Percentiles rank a stretch among this genome's conserved stretches.
These are phyloP conservation scores for Fusarium torreyae DNA, from an alignment of 2,329 filamentous ascomycete species.

Conservation along the genomic window DNA sequence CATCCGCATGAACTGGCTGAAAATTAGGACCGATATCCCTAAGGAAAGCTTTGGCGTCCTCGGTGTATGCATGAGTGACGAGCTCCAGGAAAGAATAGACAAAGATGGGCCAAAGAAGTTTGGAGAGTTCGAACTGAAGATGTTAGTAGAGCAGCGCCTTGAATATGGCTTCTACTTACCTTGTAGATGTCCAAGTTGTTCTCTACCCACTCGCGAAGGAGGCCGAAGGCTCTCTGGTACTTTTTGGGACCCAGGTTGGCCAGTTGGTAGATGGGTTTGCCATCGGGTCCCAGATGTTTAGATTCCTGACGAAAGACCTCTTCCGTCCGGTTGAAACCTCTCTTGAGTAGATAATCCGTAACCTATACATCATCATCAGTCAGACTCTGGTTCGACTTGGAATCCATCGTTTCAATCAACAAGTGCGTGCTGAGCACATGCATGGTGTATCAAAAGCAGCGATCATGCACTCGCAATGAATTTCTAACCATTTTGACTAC, in stretches of 20 bases:
- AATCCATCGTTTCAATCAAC: background rate
- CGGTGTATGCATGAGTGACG: constrained; percentile 77
- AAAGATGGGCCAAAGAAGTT: constrained; percentile 93
- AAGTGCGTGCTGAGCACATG: background rate
- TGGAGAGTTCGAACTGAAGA: constrained; percentile 83
- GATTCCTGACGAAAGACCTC: constrained; percentile 94
- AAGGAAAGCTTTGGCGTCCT: constrained; percentile 82
- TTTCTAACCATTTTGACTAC: background rate
- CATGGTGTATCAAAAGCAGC: background rate
- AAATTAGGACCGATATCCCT: constrained; percentile 78
- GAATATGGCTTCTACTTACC: constrained; percentile 59
- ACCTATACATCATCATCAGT: constrained; percentile 63
- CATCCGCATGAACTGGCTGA: constrained; percentile 83
- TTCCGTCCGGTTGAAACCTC: constrained; percentile 93
- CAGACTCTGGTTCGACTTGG: background rate
- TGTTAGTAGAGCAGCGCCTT: constrained; percentile 41
- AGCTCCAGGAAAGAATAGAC: constrained; percentile 93
- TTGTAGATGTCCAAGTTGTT: constrained; percentile 96
- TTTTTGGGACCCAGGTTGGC: constrained; percentile 82
- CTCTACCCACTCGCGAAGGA: constrained; percentile 87
- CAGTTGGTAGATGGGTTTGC: constrained; percentile 78
- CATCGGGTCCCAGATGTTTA: constrained; percentile 84
- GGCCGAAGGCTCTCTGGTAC: constrained; percentile 81
- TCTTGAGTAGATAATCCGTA: constrained; percentile 95
- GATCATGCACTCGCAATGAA: background rate